Base-by-base conservation (phyloP, 192 early-diverging fungal genomes). In the Linnemannia exigua region DNA sequence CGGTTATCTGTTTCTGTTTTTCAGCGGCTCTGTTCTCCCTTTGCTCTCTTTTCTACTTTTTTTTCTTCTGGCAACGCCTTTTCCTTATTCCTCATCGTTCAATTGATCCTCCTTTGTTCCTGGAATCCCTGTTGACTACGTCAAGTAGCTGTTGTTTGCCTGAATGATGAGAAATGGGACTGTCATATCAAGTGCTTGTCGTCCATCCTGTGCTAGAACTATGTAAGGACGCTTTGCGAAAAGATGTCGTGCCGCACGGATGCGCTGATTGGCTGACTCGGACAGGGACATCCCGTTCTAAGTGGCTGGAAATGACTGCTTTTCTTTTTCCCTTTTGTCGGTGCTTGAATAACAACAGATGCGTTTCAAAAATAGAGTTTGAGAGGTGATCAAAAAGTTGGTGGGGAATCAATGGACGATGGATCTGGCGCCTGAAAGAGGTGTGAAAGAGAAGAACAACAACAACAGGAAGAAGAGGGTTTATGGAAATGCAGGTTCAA, bases 201-300 rank as follows among this genome's bases (percentile, higher is more conserved):
- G 41, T 11, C 28, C 8, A 3, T 25, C 58, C 58, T 22, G 58
- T 25, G 28, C 14, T 31, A 31, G 15, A 15, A 3, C 58, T 25
- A 54, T 54, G 52, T 54, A 54, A 9, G 52, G n/a, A n/a, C 25
- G 17, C 7, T 25, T 1, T 31, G 2, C 16, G 11, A 52, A 31
- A 28, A 35, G 72, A 74, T 58, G 51, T 74, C 72, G 72, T 74
- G 72, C 72, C 47, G 28, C 20, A 33, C 51, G 25, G 25, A 28
- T 44, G 50, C 12, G 0, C 5, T 74, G 31, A 74, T 74, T 74
- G 72, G 72, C 72, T 74, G 72, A 31, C 25, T 74, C 16, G 31
- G 71, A 74, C 33, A 74, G 31, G 25, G 19, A 3, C 3, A 46
- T 74, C 16, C 46, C 16, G 12, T 25, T 63, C 58, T 7, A 25